These are phyloP conservation scores for Coix lacrymajobi DNA, from an alignment of 176 grass and related monocot species.

Conservation along the genomic window DNA sequence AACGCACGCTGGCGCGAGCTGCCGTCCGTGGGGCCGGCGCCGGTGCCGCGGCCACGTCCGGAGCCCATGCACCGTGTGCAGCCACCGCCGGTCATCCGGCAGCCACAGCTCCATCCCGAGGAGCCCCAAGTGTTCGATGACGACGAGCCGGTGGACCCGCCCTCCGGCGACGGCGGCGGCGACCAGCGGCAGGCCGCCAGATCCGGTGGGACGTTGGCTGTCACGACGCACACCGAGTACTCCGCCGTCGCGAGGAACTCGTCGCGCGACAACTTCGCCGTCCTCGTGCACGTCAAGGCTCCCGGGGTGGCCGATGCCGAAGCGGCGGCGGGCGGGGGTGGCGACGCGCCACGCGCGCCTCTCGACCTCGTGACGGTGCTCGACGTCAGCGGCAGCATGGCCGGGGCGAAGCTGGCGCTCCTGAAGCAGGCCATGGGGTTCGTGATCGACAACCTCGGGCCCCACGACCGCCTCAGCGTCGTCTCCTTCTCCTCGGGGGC, in stretches of 20 bases:
- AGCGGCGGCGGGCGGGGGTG: background rate
- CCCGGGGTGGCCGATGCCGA: background rate
- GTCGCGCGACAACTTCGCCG: conserved; percentile 36
- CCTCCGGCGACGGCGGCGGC: background rate
- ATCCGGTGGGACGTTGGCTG: conserved; percentile 6
- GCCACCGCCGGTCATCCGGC: background rate
- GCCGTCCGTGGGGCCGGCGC: conserved; percentile 25
- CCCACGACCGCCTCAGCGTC: conserved; percentile 50
- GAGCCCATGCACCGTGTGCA: background rate
- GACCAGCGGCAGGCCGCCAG: background rate
- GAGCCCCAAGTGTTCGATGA: conserved; percentile 15
- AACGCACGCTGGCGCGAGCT: conserved; percentile 48
- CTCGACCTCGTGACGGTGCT: conserved; percentile 63
- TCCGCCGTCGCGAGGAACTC: conserved; percentile 22
- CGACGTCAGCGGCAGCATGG: conserved; percentile 71
- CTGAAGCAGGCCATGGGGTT: conserved; percentile 69
- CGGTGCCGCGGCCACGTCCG: background rate
- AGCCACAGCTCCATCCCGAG: background rate
- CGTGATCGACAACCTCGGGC: conserved; percentile 67
- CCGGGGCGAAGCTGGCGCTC: conserved; percentile 30
- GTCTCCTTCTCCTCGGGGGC: conserved; percentile 51
- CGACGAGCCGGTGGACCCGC: conserved; percentile 16
- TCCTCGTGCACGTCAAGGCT: conserved; percentile 52
- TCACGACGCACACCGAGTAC: conserved; percentile 50
- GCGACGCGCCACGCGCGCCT: conserved; percentile 24